A percentile compares a stretch with the other conserved stretches of the same genome.
Conservation (phyloP, 2,329 filamentous ascomycete species). For the Penicillium sp. region DNA sequence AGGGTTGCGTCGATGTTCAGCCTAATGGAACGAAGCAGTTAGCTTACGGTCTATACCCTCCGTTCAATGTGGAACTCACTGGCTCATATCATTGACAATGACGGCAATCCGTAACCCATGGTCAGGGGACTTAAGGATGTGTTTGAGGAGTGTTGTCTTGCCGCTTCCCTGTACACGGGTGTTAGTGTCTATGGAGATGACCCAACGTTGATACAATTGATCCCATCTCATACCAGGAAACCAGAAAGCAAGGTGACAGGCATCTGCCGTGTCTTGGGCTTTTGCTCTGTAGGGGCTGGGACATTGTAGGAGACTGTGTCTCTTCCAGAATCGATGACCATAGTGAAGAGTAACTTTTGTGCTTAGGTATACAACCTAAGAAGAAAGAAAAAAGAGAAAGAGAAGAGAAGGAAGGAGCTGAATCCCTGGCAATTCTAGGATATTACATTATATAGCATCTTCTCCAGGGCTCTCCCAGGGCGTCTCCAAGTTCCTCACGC, state of each 20-base stretch:
- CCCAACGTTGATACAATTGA: neutral
- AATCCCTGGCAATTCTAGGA: neutral
- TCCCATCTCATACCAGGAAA: conserved; percentile 41
- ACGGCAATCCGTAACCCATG: conserved; percentile 62
- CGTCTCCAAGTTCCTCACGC: conserved; percentile 22
- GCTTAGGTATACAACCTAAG: neutral
- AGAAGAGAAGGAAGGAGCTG: neutral
- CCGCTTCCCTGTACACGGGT: conserved; percentile 49
- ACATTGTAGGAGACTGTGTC: conserved; percentile 13
- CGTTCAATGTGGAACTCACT: conserved; percentile 34
- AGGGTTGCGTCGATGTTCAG: conserved; percentile 59
- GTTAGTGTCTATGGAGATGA: neutral
- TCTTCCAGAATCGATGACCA: conserved; percentile 20
- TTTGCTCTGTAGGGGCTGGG: conserved; percentile 19
- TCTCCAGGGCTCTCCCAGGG: neutral
- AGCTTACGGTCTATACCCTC: neutral
- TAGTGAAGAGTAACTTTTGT: conserved; percentile 4
- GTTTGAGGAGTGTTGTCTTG: conserved; percentile 61
- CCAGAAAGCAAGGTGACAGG: conserved; percentile 55
- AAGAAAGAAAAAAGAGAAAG: neutral
- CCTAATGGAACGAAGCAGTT: conserved; percentile 27
- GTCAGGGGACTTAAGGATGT: conserved; percentile 55
- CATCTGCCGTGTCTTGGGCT: conserved; percentile 25
- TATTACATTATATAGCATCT: conserved; percentile 8
- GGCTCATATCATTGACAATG: conserved; percentile 64